phyloP scores from a whole-genome alignment of 192 early-diverging fungal species.

The Coemansia furcata region DNA sequence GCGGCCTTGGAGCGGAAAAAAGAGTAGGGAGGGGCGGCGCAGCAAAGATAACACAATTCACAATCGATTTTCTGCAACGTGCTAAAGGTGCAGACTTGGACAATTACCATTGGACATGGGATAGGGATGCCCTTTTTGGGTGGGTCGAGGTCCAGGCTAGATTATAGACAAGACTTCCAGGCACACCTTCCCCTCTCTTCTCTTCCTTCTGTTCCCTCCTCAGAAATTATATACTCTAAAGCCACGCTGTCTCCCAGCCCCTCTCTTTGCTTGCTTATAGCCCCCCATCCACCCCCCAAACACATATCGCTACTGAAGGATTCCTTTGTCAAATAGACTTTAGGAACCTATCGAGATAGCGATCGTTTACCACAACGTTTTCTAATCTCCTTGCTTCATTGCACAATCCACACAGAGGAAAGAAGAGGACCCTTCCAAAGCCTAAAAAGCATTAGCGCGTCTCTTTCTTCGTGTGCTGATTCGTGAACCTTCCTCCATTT shows the following conservation, averaged over 20 bases:
- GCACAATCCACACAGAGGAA: constrained; percentile 81
- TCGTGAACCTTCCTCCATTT: constrained; percentile 22
- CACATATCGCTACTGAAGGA: constrained; percentile 8
- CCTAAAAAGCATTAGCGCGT: constrained; percentile 58
- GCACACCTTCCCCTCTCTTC: constrained; percentile 1
- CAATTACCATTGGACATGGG: constrained; percentile 41
- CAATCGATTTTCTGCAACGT: not conserved
- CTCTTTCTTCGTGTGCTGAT: constrained; percentile 33
- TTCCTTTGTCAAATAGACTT: constrained; percentile 5
- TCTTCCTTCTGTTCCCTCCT: constrained; percentile 9
- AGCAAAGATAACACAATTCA: constrained; percentile 3
- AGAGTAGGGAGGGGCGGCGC: not conserved
- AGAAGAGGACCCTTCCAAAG: constrained; percentile 66
- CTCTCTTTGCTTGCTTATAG: not conserved
- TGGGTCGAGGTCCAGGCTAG: not conserved
- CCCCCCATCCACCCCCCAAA: not conserved
- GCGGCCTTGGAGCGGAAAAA: not conserved
- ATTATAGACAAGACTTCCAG: constrained; percentile 9
- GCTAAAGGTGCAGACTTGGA: constrained; percentile 23
- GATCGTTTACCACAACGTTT: constrained; percentile 54
- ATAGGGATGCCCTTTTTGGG: not conserved
- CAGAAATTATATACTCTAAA: constrained; percentile 8
- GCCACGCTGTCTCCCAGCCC: not conserved
- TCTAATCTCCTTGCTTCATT: constrained; percentile 75
- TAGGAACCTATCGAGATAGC: constrained; percentile 5